These are phyloP conservation scores for Dispira simplex DNA, from an alignment of 192 early-diverging fungal genomes.

Conservation along the genomic window DNA sequence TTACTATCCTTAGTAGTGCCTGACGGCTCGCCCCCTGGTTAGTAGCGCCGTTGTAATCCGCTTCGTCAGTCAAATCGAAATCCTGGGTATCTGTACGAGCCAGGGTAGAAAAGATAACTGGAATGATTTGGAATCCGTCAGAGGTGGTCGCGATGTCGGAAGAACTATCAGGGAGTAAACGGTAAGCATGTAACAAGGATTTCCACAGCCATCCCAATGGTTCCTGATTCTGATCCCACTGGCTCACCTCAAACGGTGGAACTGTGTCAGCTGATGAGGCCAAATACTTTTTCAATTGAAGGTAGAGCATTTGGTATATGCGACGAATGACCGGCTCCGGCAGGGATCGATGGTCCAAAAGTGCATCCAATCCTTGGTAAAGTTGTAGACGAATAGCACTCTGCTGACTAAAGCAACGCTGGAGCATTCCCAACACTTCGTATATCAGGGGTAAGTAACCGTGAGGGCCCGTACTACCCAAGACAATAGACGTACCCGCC, in stretches of 20 bases:
- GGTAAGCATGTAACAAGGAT: conserved; percentile 3
- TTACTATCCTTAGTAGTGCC: conserved; percentile 28
- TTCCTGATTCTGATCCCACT: conserved; percentile 12
- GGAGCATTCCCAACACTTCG: conserved; percentile 34
- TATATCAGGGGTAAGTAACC: conserved; percentile 11
- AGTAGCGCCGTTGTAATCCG: conserved; percentile 39
- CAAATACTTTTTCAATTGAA: conserved; percentile 22
- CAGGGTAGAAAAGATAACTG: no score
- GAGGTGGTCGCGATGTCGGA: neutral
- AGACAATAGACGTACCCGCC: neutral
- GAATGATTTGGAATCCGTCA: no score
- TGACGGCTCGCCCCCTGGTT: conserved; percentile 37
- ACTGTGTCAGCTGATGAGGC: neutral
- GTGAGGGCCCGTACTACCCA: no score
- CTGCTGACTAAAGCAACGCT: conserved; percentile 55
- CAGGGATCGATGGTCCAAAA: conserved; percentile 22
- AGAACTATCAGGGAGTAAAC: neutral
- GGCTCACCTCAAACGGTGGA: conserved; percentile 16
- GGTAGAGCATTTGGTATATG: conserved; percentile 31
- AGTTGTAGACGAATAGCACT: conserved; percentile 33
- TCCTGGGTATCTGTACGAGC: conserved; percentile 16
- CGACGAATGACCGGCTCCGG: conserved; percentile 14
- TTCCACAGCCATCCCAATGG: conserved; percentile 29
- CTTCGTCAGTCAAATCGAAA: conserved; percentile 42
- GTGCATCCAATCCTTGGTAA: conserved; percentile 35